These are phyloP conservation scores for Tetraselmis chui DNA, from an alignment of 139 green algal species.

Conservation along the genomic window DNA sequence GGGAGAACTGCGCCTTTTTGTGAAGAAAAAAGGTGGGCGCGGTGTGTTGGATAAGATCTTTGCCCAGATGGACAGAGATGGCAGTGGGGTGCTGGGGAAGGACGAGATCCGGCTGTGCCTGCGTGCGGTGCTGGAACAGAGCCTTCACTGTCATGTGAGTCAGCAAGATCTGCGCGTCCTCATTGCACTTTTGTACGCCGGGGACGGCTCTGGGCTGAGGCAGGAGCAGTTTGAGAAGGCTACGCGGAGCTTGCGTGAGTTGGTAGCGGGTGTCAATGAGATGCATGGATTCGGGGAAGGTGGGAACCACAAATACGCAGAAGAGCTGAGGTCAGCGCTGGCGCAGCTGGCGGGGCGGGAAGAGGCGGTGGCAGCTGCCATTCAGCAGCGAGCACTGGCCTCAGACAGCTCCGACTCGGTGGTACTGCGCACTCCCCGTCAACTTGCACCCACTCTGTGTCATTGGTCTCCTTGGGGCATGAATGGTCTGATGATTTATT, in stretches of 20 bases:
- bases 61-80: not conserved
- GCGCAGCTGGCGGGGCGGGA: not conserved
- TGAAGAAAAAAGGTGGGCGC: not conserved
- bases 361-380: too few relatives aligned
- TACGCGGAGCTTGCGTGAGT: not conserved
- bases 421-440: too few relatives aligned
- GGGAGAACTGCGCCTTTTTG: not conserved
- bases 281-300: not conserved
- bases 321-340: not conserved
- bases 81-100: not conserved
- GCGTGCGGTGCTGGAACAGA: not conserved
- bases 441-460: too few relatives aligned
- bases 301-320: not conserved
- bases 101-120: not conserved
- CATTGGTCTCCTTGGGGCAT: too few relatives aligned
- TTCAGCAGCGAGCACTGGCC: not conserved
- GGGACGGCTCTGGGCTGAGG: not conserved
- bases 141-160: not conserved
- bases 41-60: not conserved
- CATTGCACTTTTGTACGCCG: not conserved
- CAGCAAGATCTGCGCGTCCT: not conserved
- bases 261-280: not conserved
- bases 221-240: not conserved
- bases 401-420: too few relatives aligned
- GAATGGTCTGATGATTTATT: too few relatives aligned